A percentile compares a stretch with the other conserved stretches of the same genome.
These are phyloP conservation scores for Lablab purpureus DNA, from an alignment of 306 rosid species.

Conservation along the genomic window DNA sequence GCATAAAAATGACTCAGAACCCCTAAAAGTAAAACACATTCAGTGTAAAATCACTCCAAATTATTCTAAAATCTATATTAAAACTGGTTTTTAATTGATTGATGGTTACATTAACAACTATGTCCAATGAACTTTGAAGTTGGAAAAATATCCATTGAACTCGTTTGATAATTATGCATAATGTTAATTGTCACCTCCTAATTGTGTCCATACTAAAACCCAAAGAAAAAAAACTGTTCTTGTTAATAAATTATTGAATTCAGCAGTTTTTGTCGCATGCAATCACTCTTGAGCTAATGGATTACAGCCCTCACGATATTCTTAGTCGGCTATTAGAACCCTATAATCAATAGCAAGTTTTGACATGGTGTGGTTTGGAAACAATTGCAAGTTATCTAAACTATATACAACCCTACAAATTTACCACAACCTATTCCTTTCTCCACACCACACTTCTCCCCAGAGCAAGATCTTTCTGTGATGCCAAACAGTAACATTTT, in stretches of 20 bases:
- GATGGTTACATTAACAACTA: no score
- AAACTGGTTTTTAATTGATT: no score
- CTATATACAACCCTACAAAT: neutral
- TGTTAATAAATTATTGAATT: neutral
- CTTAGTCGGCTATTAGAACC: constrained; percentile 12
- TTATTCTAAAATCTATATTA: no score
- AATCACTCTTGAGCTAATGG: constrained; percentile 10
- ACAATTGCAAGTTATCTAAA: constrained; percentile 13
- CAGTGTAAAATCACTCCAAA: no score
- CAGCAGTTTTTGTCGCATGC: constrained; percentile 18
- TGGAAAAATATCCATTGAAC: no score
- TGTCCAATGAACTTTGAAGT: no score
- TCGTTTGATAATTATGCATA: neutral
- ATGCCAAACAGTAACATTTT: neutral
- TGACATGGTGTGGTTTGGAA: neutral
- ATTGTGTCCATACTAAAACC: no score
- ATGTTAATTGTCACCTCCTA: neutral
- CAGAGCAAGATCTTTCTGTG: neutral
- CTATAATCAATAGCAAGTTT: neutral
- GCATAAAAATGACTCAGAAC: neutral
- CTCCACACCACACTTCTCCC: neutral
- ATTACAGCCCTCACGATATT: constrained; percentile 4
- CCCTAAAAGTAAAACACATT: neutral
- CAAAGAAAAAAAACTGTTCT: neutral
- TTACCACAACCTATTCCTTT: neutral